A percentile compares a stretch with the other conserved stretches of the same genome.
These are phyloP conservation scores for Cryptococcus wingfieldii DNA, from an alignment of 1,284 basidiomycete species.

Conservation along the genomic window DNA sequence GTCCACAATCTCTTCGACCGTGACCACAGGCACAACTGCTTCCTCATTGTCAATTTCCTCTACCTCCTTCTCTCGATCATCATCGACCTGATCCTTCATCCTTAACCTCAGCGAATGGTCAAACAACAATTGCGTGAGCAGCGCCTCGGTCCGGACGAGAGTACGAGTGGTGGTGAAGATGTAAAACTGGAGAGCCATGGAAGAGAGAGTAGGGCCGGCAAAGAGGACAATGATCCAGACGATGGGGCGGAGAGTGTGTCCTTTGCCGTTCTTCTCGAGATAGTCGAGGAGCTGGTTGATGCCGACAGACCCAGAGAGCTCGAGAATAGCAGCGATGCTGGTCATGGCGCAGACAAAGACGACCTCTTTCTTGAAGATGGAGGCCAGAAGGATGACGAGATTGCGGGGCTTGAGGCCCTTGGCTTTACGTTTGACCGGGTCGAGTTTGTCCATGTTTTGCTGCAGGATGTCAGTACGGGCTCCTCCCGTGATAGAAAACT, in stretches of 20 bases:
- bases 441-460: conserved; percentile 40
- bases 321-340: conserved; percentile 30
- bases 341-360: conserved; percentile 32
- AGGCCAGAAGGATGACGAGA: conserved; percentile 28
- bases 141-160: conserved; percentile 57
- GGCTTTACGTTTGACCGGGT: conserved; percentile 40
- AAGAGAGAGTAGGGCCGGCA: conserved; percentile 53
- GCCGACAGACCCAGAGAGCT: conserved; percentile 53
- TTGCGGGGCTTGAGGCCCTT: conserved; percentile 33
- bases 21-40: conserved; percentile 14
- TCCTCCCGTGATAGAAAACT: conserved; percentile 10
- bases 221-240: conserved; percentile 64
- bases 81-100: conserved; percentile 48
- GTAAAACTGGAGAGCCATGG: conserved; percentile 44
- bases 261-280: conserved; percentile 51
- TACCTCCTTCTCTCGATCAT: conserved; percentile 15
- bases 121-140: conserved; percentile 66
- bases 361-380: conserved; percentile 31
- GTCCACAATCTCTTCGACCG: conserved; percentile 21
- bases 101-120: conserved; percentile 66
- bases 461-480: conserved; percentile 3
- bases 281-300: conserved; percentile 55
- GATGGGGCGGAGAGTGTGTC: conserved; percentile 51
- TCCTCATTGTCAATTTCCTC: conserved; percentile 15
- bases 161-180: conserved; percentile 46